Evolutionary conservation across 805 yeast genomes (phyloP).

Genomic region (Lachancea waltii): DNA sequence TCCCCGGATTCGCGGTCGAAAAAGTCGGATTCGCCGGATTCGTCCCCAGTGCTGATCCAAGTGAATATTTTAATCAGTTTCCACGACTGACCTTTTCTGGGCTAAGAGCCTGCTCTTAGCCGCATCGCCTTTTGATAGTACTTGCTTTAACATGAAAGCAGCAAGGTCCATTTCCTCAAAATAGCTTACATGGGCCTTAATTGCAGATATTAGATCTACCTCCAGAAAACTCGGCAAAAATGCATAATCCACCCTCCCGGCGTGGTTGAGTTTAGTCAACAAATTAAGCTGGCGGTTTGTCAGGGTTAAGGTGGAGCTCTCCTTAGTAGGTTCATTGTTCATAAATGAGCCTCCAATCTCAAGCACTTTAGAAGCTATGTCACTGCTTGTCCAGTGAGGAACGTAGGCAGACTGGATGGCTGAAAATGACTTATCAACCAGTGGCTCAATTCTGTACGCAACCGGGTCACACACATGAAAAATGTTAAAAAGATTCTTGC

Average conservation of each 20-base stretch:
- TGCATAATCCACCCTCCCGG: slow-evolving; percentile 77
- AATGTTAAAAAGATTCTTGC: slow-evolving; percentile 66
- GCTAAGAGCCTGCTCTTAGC: slow-evolving; percentile 4
- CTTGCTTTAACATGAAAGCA: slow-evolving; percentile 63
- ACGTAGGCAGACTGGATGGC: slow-evolving; percentile 22
- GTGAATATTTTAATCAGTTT: slow-evolving; percentile 4
- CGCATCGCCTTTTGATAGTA: slow-evolving; percentile 22
- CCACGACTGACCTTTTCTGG: slow-evolving; percentile 4
- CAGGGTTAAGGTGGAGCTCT: slow-evolving; percentile 19
- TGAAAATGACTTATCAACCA: slow-evolving; percentile 37
- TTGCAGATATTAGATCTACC: slow-evolving; percentile 68
- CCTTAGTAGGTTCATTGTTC: slow-evolving; percentile 14
- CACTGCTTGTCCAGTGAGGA: slow-evolving; percentile 24
- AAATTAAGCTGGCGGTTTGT: slow-evolving; percentile 30
- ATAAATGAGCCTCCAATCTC: slow-evolving; percentile 23
- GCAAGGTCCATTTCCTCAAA: slow-evolving; percentile 84
- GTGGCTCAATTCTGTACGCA: slow-evolving; percentile 84
- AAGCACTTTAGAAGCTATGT: slow-evolving; percentile 26
- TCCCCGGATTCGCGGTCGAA: no score
- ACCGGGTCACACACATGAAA: slow-evolving; percentile 92
- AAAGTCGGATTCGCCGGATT: neutral
- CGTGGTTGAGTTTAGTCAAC: slow-evolving; percentile 49
- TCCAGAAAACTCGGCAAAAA: slow-evolving; percentile 76
- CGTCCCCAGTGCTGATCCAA: neutral
- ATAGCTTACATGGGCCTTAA: slow-evolving; percentile 84